phyloP scores from a whole-genome alignment of 2,329 filamentous ascomycete species.

The Alternaria triticimaculans region DNA sequence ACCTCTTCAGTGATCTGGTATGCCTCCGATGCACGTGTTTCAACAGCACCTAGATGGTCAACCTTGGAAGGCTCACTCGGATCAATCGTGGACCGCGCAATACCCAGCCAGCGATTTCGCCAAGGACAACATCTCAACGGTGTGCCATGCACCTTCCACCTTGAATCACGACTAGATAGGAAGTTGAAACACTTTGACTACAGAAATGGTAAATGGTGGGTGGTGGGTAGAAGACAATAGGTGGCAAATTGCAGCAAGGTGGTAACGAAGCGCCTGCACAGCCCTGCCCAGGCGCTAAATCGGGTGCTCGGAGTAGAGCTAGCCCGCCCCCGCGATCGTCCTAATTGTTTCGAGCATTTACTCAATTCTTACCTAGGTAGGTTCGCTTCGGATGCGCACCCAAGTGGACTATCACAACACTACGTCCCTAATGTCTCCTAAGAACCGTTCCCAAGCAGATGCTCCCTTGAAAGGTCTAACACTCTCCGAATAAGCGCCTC shows the following conservation, averaged over 20 bases:
- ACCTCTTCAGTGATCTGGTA: neutral
- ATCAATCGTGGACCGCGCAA: neutral
- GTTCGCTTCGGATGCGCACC: too few species aligned
- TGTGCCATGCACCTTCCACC: neutral
- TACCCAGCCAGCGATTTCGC: neutral
- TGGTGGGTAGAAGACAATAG: neutral
- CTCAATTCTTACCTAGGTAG: too few species aligned
- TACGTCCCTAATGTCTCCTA: too few species aligned
- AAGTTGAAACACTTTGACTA: neutral
- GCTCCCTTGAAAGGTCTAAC: neutral
- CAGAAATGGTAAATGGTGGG: neutral
- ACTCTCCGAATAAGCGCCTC: neutral
- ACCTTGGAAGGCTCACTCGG: neutral
- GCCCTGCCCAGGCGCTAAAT: neutral
- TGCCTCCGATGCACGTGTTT: neutral
- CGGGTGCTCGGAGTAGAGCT: neutral
- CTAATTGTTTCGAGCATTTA: too few species aligned
- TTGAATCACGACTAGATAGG: accelerated
- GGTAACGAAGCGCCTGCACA: neutral
- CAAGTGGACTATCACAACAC: too few species aligned
- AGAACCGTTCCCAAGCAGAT: neutral
- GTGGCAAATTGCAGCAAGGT: neutral
- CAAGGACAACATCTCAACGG: neutral
- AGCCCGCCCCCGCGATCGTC: neutral
- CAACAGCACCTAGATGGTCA: neutral